Evolutionary conservation across 805 yeast species (phyloP).

Genomic region (Saccharomyces jurei): DNA sequence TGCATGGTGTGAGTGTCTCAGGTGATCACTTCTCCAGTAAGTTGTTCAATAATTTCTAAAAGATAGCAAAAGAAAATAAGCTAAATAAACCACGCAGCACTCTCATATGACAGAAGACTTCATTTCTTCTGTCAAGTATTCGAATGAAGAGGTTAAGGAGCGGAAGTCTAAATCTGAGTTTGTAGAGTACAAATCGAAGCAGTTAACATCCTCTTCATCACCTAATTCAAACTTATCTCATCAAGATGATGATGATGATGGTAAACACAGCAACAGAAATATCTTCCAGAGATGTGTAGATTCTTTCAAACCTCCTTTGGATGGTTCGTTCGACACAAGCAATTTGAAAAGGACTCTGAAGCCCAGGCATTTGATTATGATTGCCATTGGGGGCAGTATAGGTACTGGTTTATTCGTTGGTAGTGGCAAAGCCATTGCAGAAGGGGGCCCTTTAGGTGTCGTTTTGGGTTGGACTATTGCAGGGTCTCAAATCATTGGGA

Average conservation of each 20-base stretch:
- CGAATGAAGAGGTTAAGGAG: neutral
- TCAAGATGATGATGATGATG: neutral
- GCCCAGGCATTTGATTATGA: conserved; percentile 66
- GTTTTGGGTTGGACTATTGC: conserved; percentile 39
- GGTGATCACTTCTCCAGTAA: neutral
- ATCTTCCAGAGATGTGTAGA: conserved; percentile 9
- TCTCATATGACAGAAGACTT: neutral
- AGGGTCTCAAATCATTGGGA: conserved; percentile 50
- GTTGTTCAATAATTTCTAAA: neutral
- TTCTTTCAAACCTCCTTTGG: conserved; percentile 14
- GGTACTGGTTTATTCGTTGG: conserved; percentile 30
- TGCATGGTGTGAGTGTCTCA: neutral
- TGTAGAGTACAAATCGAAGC: neutral
- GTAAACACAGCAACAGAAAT: neutral
- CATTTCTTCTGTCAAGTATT: neutral
- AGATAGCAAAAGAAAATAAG: neutral
- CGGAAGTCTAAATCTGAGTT: neutral
- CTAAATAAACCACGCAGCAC: neutral
- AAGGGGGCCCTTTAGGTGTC: conserved; percentile 46
- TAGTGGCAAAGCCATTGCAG: conserved; percentile 35
- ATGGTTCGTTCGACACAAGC: conserved; percentile 13
- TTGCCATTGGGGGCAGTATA: conserved; percentile 28
- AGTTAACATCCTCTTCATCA: neutral
- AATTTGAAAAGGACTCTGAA: conserved; percentile 77
- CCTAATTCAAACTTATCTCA: neutral